Evolutionary conservation across 148 eudicot genomes (phyloP).

Genomic region (Silene conica): DNA sequence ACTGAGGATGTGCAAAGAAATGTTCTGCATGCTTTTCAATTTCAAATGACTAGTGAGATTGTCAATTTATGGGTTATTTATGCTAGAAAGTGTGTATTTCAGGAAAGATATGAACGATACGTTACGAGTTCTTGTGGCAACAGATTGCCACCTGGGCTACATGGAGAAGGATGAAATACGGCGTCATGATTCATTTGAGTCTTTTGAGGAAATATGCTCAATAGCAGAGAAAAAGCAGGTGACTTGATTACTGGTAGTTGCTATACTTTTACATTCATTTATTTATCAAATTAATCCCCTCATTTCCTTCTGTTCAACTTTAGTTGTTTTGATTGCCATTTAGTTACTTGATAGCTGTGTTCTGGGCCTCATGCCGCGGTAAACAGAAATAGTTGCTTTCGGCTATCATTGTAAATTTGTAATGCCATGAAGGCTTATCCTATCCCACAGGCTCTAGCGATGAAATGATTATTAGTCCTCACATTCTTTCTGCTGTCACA

Average conservation of each 20-base stretch:
- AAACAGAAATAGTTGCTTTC: neutral
- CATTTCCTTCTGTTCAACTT: neutral
- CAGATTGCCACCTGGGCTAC: conserved; percentile 95
- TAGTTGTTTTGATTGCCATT: neutral
- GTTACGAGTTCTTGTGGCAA: conserved; percentile 80
- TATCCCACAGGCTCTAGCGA: neutral
- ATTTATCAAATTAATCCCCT: neutral
- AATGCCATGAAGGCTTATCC: conserved; percentile 4
- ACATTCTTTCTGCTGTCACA: neutral
- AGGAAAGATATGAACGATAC: conserved; percentile 69
- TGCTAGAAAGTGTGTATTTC: neutral
- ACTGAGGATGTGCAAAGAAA: neutral
- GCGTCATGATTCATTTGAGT: conserved; percentile 87
- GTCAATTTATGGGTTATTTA: neutral
- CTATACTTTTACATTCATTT: conserved; percentile 10
- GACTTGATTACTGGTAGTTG: conserved; percentile 20
- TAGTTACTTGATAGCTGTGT: too few species aligned
- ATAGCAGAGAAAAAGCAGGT: conserved; percentile 94
- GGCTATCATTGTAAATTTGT: neutral
- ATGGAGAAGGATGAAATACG: conserved; percentile 98
- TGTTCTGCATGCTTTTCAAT: neutral
- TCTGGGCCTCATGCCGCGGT: too few species aligned
- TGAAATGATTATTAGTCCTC: neutral
- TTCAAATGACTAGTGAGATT: neutral
- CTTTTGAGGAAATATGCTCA: conserved; percentile 94